phyloP scores from a whole-genome alignment of 1,284 basidiomycete species.

The Trametes versicolor region DNA sequence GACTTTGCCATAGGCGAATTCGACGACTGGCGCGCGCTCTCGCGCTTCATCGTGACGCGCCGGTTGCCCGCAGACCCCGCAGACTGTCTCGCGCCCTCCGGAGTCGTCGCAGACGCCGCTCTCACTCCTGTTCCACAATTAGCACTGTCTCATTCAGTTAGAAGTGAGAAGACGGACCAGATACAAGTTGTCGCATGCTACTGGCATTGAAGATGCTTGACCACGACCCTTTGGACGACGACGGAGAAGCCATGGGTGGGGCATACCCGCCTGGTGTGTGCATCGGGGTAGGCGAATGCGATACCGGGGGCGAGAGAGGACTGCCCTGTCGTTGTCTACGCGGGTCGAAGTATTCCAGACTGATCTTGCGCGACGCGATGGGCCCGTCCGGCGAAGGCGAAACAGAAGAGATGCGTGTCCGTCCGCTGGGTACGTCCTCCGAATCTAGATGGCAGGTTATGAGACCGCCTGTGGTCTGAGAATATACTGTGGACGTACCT shows the following conservation, averaged over 20 bases:
- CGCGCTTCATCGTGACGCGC: conserved; percentile 22
- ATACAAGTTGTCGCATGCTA: conserved; percentile 72
- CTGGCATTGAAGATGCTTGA: conserved; percentile 75
- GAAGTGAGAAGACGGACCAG: conserved; percentile 47
- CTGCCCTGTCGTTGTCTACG: conserved; percentile 23
- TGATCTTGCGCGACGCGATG: conserved; percentile 28
- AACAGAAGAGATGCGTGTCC: conserved; percentile 10
- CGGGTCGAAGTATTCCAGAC: conserved; percentile 31
- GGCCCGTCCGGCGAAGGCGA: conserved; percentile 19
- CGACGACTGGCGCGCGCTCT: conserved; percentile 39
- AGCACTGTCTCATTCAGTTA: not conserved
- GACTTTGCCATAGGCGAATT: conserved; percentile 57
- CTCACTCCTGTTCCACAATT: conserved; percentile 23
- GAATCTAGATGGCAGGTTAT: not conserved
- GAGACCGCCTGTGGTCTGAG: not conserved
- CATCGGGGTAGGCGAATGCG: conserved; percentile 49
- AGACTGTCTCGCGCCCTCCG: conserved; percentile 16
- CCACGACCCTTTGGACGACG: conserved; percentile 77
- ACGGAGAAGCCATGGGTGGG: conserved; percentile 52
- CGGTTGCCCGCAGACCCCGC: conserved; percentile 10
- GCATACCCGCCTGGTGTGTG: conserved; percentile 37
- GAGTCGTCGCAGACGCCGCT: conserved; percentile 19
- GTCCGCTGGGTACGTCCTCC: conserved; percentile 2
- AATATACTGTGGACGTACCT: conserved; percentile 36
- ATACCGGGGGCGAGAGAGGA: conserved; percentile 48